A percentile compares a stretch with the other conserved stretches of the same genome.
These are phyloP conservation scores for Pichia gijzeniarum DNA, from an alignment of 805 yeast species.

Conservation along the genomic window DNA sequence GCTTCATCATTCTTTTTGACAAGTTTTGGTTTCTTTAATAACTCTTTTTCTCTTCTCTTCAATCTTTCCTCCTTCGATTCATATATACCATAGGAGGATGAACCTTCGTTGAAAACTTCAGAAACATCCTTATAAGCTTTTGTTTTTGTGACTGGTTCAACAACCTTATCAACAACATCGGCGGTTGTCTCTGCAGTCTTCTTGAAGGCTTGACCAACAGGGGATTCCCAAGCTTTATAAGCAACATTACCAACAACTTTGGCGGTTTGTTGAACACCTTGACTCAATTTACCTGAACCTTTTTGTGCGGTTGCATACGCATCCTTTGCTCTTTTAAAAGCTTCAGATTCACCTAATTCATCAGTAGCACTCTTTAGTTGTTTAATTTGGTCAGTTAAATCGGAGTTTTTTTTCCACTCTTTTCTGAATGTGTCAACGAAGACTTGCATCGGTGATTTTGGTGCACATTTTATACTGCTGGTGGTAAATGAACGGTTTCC, in stretches of 20 bases:
- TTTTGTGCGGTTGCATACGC: conserved; percentile 84
- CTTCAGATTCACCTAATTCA: conserved; percentile 86
- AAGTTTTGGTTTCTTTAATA: conserved; percentile 52
- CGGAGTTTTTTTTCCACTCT: conserved; percentile 88
- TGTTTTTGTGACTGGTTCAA: conserved; percentile 91
- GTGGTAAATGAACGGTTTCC: conserved; percentile 5
- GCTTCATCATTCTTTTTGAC: conserved; percentile 77
- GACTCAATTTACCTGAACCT: conserved; percentile 51
- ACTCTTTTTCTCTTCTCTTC: conserved; percentile 56
- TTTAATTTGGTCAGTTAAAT: conserved; percentile 86
- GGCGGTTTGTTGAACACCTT: conserved; percentile 84
- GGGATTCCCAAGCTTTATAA: conserved; percentile 91
- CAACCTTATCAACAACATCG: conserved; percentile 74
- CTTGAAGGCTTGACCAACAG: conserved; percentile 85
- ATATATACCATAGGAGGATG: conserved; percentile 88
- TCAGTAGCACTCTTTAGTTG: conserved; percentile 96
- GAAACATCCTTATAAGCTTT: conserved; percentile 82
- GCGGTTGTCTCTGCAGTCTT: conserved; percentile 78
- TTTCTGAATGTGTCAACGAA: conserved; percentile 85
- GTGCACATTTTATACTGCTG: conserved; percentile 8
- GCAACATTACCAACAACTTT: conserved; percentile 89
- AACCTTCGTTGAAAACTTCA: conserved; percentile 88
- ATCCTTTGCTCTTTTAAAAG: conserved; percentile 86
- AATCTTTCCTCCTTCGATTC: conserved; percentile 79
- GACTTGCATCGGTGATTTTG: conserved; percentile 79